Percentiles rank a stretch among this genome's conserved stretches.
Evolutionary conservation across 768 basidiomycete species (phyloP).

Genomic region (Suillus hirtellus): DNA sequence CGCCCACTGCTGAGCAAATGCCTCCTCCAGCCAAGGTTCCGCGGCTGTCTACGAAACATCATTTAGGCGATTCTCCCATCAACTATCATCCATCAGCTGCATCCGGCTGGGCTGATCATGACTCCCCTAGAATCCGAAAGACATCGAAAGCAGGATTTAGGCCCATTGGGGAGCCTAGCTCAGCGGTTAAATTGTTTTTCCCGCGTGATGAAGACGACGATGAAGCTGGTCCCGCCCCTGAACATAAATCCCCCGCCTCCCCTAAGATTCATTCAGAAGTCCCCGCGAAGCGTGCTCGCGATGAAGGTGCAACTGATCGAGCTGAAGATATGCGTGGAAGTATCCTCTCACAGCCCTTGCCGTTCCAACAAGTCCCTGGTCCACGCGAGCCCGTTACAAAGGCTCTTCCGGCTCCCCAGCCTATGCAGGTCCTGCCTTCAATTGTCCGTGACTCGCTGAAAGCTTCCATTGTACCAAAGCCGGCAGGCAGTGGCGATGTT

Average conservation of each 20-base stretch:
- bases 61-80: constrained; percentile 16
- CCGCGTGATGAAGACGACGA: constrained; percentile 68
- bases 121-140: constrained; percentile 19
- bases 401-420: constrained; percentile 18
- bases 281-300: constrained; percentile 29
- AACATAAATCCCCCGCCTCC: constrained; percentile 19
- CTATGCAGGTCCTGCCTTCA: constrained; percentile 15
- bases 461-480: constrained; percentile 25
- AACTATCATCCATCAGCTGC: constrained; percentile 12
- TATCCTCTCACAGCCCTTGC: not conserved
- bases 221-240: constrained; percentile 25
- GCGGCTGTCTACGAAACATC: constrained; percentile 18
- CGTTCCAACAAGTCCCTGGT: constrained; percentile 9
- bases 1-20: constrained; percentile 35
- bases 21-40: constrained; percentile 32
- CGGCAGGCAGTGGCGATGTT: constrained; percentile 21
- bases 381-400: constrained; percentile 13
- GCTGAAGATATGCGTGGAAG: constrained; percentile 19
- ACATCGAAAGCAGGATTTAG: constrained; percentile 59
- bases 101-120: constrained; percentile 20
- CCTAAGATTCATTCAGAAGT: constrained; percentile 19
- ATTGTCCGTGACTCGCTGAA: constrained; percentile 22
- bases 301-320: constrained; percentile 22
- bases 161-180: constrained; percentile 56
- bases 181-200: constrained; percentile 75